Percentiles rank a stretch among this genome's conserved stretches.
phyloP scores from a whole-genome alignment of 345 rosid genomes.

The Citrus unshiu region DNA sequence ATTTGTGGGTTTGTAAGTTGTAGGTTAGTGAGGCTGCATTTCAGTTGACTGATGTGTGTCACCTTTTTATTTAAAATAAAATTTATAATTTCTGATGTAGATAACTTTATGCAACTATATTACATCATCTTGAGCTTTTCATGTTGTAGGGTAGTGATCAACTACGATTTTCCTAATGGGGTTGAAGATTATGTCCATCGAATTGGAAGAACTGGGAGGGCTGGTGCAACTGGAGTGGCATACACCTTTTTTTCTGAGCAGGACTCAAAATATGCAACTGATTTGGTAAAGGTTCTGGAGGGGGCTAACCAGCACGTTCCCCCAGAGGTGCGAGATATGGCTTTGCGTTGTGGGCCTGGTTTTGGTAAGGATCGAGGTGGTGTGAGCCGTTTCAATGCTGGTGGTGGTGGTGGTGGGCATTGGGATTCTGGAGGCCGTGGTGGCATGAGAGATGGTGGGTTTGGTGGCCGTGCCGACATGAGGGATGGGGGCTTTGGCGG shows the following conservation, averaged over 20 bases:
- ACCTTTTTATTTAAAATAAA: not conserved
- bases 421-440: constrained; percentile 70
- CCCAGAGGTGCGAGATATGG: constrained; percentile 78
- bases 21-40: not conserved
- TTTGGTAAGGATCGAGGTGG: constrained; percentile 68
- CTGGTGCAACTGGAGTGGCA: constrained; percentile 94
- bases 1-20: not conserved
- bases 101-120: not conserved
- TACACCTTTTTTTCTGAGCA: constrained; percentile 94
- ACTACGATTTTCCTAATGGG: constrained; percentile 91
- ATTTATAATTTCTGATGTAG: not conserved
- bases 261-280: constrained; percentile 83
- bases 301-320: constrained; percentile 94
- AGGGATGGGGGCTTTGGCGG: constrained; percentile 51
- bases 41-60: not conserved
- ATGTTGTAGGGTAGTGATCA: constrained; percentile 76
- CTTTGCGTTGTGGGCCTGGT: constrained; percentile 70
- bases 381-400: constrained; percentile 64
- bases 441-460: constrained; percentile 31
- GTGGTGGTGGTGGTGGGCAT: constrained; percentile 51
- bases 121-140: constrained; percentile 3
- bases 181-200: constrained; percentile 98
- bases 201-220: constrained; percentile 98
- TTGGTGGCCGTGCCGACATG: constrained; percentile 41
- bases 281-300: constrained; percentile 81